phyloP scores from a whole-genome alignment of 768 basidiomycete species.

The Paxillus rubicundulus region DNA sequence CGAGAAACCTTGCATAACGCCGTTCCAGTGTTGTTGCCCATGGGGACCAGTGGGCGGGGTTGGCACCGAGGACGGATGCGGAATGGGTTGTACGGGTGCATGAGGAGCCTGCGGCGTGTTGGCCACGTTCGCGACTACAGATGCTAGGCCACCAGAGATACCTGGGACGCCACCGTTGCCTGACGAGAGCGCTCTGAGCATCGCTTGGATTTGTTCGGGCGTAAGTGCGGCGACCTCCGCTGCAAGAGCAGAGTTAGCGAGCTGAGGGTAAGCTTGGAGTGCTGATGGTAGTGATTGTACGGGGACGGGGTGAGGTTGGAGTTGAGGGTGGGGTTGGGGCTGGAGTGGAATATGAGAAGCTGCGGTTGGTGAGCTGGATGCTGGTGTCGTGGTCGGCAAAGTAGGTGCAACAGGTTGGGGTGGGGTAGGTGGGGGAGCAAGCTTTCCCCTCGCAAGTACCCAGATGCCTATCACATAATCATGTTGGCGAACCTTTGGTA shows the following conservation, averaged over 20 bases:
- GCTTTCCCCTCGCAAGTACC: conserved; percentile 80
- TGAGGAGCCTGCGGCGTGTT: conserved; percentile 18
- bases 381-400: conserved; percentile 7
- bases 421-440: conserved; percentile 43
- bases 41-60: conserved; percentile 15
- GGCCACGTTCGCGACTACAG: conserved; percentile 21
- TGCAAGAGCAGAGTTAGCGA: conserved; percentile 53
- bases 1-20: conserved; percentile 27
- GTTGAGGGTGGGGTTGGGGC: conserved; percentile 15
- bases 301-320: conserved; percentile 10
- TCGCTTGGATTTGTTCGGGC: conserved; percentile 70
- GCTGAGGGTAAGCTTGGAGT: conserved; percentile 32
- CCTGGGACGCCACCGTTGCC: conserved; percentile 34
- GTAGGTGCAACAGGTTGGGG: conserved; percentile 18
- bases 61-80: neutral
- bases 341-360: neutral
- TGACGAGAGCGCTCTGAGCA: conserved; percentile 56
- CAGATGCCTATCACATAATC: conserved; percentile 81
- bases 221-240: conserved; percentile 72
- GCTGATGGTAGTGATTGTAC: conserved; percentile 22
- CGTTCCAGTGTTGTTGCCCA: conserved; percentile 18
- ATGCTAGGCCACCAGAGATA: conserved; percentile 30
- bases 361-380: conserved; percentile 7
- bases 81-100: conserved; percentile 7
- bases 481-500: conserved; percentile 60